phyloP scores from a whole-genome alignment of 2,329 filamentous ascomycete species.

The Mycosphaerella arachidis region DNA sequence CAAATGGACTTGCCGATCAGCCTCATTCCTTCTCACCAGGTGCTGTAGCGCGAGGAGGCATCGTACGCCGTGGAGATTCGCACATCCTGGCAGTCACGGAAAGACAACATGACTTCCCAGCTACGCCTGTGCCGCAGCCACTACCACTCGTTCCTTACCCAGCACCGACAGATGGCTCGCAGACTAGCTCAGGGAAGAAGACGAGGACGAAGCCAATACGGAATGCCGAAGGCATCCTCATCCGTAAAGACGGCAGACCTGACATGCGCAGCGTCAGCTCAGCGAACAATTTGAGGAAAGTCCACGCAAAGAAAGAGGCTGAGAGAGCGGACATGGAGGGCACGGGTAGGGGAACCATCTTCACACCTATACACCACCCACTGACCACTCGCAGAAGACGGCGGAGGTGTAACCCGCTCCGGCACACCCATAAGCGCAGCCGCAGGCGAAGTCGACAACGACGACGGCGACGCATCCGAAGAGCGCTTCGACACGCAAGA shows the following conservation, averaged over 20 bases:
- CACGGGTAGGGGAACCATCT: neutral
- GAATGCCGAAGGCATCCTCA: constrained; percentile 48
- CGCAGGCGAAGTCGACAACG: constrained; percentile 12
- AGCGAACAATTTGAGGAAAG: constrained; percentile 49
- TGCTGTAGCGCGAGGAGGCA: constrained; percentile 6
- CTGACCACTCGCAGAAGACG: constrained; percentile 8
- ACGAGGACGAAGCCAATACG: constrained; percentile 48
- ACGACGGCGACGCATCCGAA: constrained; percentile 14
- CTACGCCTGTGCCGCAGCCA: constrained; percentile 20
- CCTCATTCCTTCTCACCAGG: constrained; percentile 14
- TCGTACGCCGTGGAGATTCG: constrained; percentile 3
- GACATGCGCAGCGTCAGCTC: constrained; percentile 51
- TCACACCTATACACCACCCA: neutral
- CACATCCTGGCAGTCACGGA: constrained; percentile 14
- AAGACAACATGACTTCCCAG: constrained; percentile 22
- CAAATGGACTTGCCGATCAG: constrained; percentile 30
- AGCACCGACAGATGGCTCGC: constrained; percentile 10
- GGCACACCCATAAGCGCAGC: constrained; percentile 19
- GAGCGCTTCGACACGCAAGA: constrained; percentile 21
- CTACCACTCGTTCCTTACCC: constrained; percentile 14
- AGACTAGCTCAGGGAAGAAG: constrained; percentile 37
- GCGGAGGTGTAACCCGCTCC: constrained; percentile 18
- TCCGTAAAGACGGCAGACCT: constrained; percentile 49
- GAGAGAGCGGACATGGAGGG: constrained; percentile 32
- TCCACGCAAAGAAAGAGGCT: constrained; percentile 47